Evolutionary conservation across 306 rosid species (phyloP).

Genomic region (Bauhinia variegata): DNA sequence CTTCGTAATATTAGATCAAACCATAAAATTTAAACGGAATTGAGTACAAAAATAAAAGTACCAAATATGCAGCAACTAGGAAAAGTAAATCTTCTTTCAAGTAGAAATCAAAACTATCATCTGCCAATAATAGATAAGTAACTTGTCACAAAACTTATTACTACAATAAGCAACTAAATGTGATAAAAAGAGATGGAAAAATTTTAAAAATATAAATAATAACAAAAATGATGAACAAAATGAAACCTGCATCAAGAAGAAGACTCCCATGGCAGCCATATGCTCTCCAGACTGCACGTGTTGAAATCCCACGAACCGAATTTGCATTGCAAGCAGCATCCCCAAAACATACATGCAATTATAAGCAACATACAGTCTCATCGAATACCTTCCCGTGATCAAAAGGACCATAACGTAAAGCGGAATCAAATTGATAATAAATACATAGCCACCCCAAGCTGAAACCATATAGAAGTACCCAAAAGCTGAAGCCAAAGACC

Average conservation of each 20-base stretch:
- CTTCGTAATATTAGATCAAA: conserved; percentile 9
- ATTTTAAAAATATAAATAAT: too few species aligned
- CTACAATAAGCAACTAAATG: background rate
- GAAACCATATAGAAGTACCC: conserved; percentile 99
- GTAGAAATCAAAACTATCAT: background rate
- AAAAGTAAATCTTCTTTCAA: conserved; percentile 2
- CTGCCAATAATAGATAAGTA: background rate
- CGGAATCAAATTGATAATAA: conserved; percentile 81
- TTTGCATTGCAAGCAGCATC: conserved; percentile 98
- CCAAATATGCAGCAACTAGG: conserved; percentile 12
- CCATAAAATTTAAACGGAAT: background rate
- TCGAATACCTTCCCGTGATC: conserved; percentile 83
- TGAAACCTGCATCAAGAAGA: conserved; percentile 93
- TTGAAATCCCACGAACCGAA: conserved; percentile 97
- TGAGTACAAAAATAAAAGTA: background rate
- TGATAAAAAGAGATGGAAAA: background rate
- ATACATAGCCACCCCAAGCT: conserved; percentile 99
- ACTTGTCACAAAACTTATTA: background rate
- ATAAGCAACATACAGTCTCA: conserved; percentile 91
- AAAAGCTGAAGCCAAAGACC: conserved; percentile 90
- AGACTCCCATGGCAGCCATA: conserved; percentile 99
- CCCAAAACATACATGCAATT: conserved; percentile 91
- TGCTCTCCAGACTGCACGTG: conserved; percentile 99
- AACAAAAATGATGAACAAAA: conserved; percentile 13
- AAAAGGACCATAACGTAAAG: conserved; percentile 86